Evolutionary conservation across 805 yeast genomes (phyloP), one percentile per base, ranked within the genome.

Genomic region (Starmerella ratchasimensis): DNA sequence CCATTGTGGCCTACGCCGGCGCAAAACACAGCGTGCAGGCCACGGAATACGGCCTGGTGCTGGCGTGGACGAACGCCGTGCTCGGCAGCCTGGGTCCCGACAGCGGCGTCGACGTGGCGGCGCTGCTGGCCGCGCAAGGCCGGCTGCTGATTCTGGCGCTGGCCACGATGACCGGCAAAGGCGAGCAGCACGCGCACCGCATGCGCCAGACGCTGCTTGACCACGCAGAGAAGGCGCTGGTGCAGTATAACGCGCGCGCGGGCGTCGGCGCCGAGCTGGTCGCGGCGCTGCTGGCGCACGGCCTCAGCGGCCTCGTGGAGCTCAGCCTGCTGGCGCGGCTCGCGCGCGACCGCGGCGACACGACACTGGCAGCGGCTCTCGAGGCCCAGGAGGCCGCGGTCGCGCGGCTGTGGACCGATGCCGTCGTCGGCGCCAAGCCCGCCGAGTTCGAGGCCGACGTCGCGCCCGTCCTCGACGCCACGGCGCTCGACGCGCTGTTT

Each of bases 351-450:
- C 6, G n/a, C n/a, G n/a, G n/a, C n/a, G n/a, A n/a, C n/a, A n/a
- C n/a, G n/a, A n/a, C n/a, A n/a, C 13, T 18, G n/a, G 13, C 31
- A 5, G 31, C 10, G 6, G 17, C 8, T 4, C 10, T 28, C 11
- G 6, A 23, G n/a, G 4, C 20, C 5, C n/a, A 20, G 4, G 24
- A 24, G 11, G 14, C 11, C 7, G 23, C n/a, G 15, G 30, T 36
- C 15, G 26, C 27, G 18, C 37, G 48, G 16, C 41, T 50, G 10
- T 62, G 53, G 45, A 37, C 41, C n/a, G 42, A 45, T n/a, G 45
- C 41, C 6, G 50, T 60, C n/a, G 48, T 63, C 6, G 54, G 49
- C 3, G 43, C 56, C 5, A 57, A 57, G 39, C 39, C 42, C 2
- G 34, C 30, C 14, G 49, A 53, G 2, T 47, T 53, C 26, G 29